These are phyloP conservation scores for Physcomitrium patens DNA, from an alignment of 225 moss, liverwort and hornwort genomes.

Conservation along the genomic window DNA sequence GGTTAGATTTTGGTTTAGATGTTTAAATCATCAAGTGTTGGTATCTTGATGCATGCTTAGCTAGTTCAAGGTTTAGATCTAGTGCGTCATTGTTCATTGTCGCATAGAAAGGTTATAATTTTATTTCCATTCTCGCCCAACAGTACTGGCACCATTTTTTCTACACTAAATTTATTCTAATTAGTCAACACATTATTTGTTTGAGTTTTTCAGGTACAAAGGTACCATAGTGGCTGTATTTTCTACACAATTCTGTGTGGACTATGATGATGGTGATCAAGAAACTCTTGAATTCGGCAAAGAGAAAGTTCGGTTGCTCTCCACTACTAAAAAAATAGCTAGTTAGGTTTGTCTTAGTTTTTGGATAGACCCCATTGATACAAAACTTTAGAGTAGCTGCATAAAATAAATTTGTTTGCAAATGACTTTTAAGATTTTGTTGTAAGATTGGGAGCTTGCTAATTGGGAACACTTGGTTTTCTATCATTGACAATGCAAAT, in stretches of 20 bases:
- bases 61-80: background rate
- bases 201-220: conserved; percentile 53
- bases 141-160: background rate
- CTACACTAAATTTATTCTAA: background rate
- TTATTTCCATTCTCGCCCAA: background rate
- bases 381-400: background rate
- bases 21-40: background rate
- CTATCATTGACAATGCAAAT: no score
- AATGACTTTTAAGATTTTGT: background rate
- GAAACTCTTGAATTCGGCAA: conserved; percentile 60
- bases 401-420: background rate
- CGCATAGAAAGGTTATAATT: background rate
- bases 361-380: background rate
- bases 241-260: conserved; percentile 54
- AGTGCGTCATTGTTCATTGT: background rate
- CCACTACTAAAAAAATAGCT: conserved; percentile 28
- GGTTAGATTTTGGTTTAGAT: background rate
- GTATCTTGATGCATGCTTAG: conserved; percentile 1
- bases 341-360: conserved; percentile 1
- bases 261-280: conserved; percentile 65
- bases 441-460: conserved; percentile 2
- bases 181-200: background rate
- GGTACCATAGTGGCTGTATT: conserved; percentile 54
- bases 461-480: no score
- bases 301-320: conserved; percentile 59